These are phyloP conservation scores for Fusarium siculi DNA, from an alignment of 2,329 filamentous ascomycete species.

Conservation along the genomic window DNA sequence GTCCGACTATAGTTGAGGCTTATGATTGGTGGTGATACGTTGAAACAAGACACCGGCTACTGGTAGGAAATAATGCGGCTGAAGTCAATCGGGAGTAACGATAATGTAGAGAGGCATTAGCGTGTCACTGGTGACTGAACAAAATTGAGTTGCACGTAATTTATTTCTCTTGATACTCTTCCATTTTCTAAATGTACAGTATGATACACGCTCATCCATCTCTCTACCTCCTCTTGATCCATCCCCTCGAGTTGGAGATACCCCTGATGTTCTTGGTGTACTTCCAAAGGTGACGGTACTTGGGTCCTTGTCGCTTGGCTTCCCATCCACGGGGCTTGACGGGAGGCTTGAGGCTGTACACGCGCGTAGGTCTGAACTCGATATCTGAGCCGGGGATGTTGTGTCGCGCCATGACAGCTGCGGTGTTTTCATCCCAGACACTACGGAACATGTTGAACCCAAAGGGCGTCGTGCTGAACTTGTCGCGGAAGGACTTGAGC, in stretches of 20 bases:
- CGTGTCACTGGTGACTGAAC: no score
- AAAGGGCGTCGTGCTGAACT: constrained; percentile 75
- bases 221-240: constrained; percentile 54
- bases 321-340: constrained; percentile 73
- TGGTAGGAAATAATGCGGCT: not conserved
- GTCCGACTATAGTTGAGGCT: not conserved
- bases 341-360: constrained; percentile 73
- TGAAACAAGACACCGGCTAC: not conserved
- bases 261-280: constrained; percentile 69
- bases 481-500: constrained; percentile 78
- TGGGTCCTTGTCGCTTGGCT: constrained; percentile 71
- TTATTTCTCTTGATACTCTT: constrained; percentile 25
- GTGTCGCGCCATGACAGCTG: constrained; percentile 85
- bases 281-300: constrained; percentile 73
- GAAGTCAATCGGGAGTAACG: not conserved
- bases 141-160: constrained; percentile 1
- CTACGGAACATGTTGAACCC: constrained; percentile 90
- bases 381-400: constrained; percentile 80
- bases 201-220: constrained; percentile 36
- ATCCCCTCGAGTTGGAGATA: constrained; percentile 55
- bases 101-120: not conserved
- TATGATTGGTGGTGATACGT: not conserved
- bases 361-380: constrained; percentile 84
- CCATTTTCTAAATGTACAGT: constrained; percentile 45
- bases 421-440: constrained; percentile 88